Evolutionary conservation across 176 grass and related monocot species (phyloP).

Genomic region (Musa beccarii): DNA sequence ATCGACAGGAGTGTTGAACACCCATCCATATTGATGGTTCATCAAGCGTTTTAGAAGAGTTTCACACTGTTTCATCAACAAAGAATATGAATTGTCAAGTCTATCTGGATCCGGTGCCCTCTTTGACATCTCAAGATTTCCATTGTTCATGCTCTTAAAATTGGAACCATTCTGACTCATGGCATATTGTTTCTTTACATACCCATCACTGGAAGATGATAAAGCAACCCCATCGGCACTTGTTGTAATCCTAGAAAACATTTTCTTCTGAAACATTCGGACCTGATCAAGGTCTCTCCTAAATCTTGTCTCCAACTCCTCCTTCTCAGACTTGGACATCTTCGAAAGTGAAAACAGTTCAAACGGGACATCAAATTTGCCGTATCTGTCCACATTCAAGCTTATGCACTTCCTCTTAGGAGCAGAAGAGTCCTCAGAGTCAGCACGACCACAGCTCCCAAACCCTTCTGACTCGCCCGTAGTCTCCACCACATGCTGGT

Average conservation of each 20-base stretch:
- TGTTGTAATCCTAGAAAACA: conserved; percentile 22
- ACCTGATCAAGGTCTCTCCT: conserved; percentile 52
- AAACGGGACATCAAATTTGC: conserved; percentile 41
- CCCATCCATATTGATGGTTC: conserved; percentile 34
- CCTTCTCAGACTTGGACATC: conserved; percentile 41
- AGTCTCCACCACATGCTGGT: conserved; percentile 60
- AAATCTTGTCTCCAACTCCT: conserved; percentile 46
- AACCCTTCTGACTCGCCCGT: conserved; percentile 51
- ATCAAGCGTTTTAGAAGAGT: conserved; percentile 68
- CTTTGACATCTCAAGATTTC: conserved; percentile 35
- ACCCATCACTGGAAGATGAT: conserved; percentile 25
- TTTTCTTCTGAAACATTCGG: conserved; percentile 40
- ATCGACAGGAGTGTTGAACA: conserved; percentile 79
- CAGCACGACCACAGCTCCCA: conserved; percentile 40
- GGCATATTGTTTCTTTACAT: conserved; percentile 22
- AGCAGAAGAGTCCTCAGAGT: conserved; percentile 60
- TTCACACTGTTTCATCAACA: conserved; percentile 54
- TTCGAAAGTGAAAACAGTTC: conserved; percentile 41
- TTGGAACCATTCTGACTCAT: conserved; percentile 27
- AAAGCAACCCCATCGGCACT: conserved; percentile 19
- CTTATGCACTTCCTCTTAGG: conserved; percentile 60
- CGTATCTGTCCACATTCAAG: conserved; percentile 24
- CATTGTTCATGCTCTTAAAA: conserved; percentile 33
- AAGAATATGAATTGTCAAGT: conserved; percentile 32
- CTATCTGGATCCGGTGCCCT: conserved; percentile 18